A percentile compares a stretch with the other conserved stretches of the same genome.
phyloP scores from a whole-genome alignment of 768 basidiomycete species.

The Favolaschia claudopus region DNA sequence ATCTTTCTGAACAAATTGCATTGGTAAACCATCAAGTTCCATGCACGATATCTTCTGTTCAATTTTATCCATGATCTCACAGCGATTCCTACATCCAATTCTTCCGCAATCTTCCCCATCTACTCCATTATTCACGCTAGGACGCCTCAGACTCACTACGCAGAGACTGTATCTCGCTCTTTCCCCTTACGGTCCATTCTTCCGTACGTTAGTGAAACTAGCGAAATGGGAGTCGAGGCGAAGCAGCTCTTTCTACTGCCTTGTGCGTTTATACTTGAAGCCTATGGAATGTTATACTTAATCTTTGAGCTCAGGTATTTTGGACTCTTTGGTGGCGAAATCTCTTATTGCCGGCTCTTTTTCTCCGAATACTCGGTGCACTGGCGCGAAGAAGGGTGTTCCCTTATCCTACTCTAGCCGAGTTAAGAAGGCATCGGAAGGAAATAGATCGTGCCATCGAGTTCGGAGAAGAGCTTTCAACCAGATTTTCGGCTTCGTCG shows the following conservation, averaged over 20 bases:
- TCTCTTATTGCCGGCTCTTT: conserved; percentile 58
- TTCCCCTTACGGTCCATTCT: conserved; percentile 58
- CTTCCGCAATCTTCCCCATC: conserved; percentile 51
- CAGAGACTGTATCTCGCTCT: conserved; percentile 64
- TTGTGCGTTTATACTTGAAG: conserved; percentile 35
- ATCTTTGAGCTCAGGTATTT: conserved; percentile 49
- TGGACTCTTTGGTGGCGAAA: conserved; percentile 73
- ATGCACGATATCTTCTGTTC: background rate
- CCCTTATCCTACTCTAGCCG: conserved; percentile 61
- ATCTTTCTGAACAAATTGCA: conserved; percentile 38
- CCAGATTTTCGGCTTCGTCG: conserved; percentile 54
- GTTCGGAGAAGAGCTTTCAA: conserved; percentile 58
- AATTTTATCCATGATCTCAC: background rate
- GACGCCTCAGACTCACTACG: conserved; percentile 55
- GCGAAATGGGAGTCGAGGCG: conserved; percentile 63
- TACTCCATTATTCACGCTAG: conserved; percentile 59
- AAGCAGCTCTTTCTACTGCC: conserved; percentile 58
- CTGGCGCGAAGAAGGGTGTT: conserved; percentile 58
- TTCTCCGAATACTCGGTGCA: conserved; percentile 55
- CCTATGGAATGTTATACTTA: too few relatives aligned
- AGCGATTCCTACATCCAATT: conserved; percentile 53
- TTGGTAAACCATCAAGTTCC: conserved; percentile 28
- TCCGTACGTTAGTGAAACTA: conserved; percentile 45
- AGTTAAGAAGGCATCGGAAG: conserved; percentile 60
- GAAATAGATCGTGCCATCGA: conserved; percentile 57